phyloP scores from a whole-genome alignment of 1,139 yeast genomes.

The Hansenula sp. region DNA sequence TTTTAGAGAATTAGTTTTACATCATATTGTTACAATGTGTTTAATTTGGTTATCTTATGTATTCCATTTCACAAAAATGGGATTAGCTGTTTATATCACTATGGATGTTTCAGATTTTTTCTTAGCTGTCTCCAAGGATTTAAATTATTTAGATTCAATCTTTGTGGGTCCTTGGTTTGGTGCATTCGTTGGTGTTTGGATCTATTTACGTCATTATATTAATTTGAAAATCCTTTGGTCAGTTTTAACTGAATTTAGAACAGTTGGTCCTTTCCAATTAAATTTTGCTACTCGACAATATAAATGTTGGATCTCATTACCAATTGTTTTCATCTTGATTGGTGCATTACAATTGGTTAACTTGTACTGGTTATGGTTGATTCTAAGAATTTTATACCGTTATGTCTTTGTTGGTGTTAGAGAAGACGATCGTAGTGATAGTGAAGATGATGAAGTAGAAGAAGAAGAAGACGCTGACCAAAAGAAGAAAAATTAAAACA shows the following conservation, averaged over 20 bases:
- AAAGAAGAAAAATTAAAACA: constrained; percentile 4
- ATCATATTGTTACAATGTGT: constrained; percentile 87
- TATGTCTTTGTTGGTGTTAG: constrained; percentile 47
- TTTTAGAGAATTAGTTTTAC: constrained; percentile 84
- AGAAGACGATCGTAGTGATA: constrained; percentile 86
- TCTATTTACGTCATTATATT: constrained; percentile 82
- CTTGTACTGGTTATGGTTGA: constrained; percentile 80
- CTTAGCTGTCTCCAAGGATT: constrained; percentile 74
- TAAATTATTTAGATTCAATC: constrained; percentile 74
- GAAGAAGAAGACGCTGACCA: constrained; percentile 23
- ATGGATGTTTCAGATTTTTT: constrained; percentile 96
- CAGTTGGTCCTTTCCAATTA: constrained; percentile 77
- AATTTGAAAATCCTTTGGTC: constrained; percentile 83
- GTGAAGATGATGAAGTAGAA: constrained; percentile 19
- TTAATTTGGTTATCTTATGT: constrained; percentile 87
- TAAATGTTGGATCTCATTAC: constrained; percentile 93
- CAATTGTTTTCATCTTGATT: constrained; percentile 75
- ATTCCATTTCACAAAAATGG: constrained; percentile 96
- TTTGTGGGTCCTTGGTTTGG: constrained; percentile 62
- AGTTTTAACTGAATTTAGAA: constrained; percentile 76
- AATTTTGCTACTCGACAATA: constrained; percentile 93
- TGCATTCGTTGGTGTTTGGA: constrained; percentile 71
- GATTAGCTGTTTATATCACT: constrained; percentile 82
- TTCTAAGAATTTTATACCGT: constrained; percentile 72
- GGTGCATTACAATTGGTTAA: constrained; percentile 82